phyloP scores from a whole-genome alignment of 2,329 filamentous ascomycete genomes.

The Leptographium radiaticola region DNA sequence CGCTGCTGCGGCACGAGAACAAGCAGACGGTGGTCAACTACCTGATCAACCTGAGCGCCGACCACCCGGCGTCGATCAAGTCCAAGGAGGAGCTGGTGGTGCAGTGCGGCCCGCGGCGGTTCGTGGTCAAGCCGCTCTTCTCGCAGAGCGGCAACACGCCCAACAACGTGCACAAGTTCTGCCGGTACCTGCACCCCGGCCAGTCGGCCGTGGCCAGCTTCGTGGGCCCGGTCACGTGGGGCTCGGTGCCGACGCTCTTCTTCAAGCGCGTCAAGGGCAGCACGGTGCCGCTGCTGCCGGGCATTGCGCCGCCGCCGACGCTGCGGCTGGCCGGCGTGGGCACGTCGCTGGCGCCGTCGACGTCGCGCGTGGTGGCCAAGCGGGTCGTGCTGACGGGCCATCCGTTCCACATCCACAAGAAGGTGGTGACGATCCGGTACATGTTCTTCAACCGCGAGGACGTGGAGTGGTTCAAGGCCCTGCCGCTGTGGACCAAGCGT shows the following conservation, averaged over 20 bases:
- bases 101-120: constrained; percentile 78
- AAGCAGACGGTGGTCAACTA: constrained; percentile 86
- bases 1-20: constrained; percentile 84
- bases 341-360: constrained; percentile 68
- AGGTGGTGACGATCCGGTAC: constrained; percentile 90
- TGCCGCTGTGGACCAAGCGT: constrained; percentile 86
- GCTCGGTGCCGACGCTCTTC: constrained; percentile 77
- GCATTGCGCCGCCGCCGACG: constrained; percentile 21
- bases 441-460: constrained; percentile 99
- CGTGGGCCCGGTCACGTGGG: constrained; percentile 85
- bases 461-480: constrained; percentile 92
- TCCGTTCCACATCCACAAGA: constrained; percentile 98
- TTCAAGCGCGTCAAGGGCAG: constrained; percentile 52
- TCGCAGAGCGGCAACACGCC: constrained; percentile 80
- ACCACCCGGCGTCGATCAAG: constrained; percentile 64
- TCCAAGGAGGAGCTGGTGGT: constrained; percentile 86
- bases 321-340: constrained; percentile 75
- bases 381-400: constrained; percentile 88
- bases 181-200: constrained; percentile 81
- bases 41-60: constrained; percentile 72
- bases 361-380: constrained; percentile 75
- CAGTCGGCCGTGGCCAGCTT: constrained; percentile 82
- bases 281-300: constrained; percentile 19
- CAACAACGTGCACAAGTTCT: constrained; percentile 96
- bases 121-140: constrained; percentile 82